A percentile compares a stretch with the other conserved stretches of the same genome.
These are phyloP conservation scores for Solanum chiquidenum DNA, from an alignment of 257 asterid genomes.

Conservation along the genomic window DNA sequence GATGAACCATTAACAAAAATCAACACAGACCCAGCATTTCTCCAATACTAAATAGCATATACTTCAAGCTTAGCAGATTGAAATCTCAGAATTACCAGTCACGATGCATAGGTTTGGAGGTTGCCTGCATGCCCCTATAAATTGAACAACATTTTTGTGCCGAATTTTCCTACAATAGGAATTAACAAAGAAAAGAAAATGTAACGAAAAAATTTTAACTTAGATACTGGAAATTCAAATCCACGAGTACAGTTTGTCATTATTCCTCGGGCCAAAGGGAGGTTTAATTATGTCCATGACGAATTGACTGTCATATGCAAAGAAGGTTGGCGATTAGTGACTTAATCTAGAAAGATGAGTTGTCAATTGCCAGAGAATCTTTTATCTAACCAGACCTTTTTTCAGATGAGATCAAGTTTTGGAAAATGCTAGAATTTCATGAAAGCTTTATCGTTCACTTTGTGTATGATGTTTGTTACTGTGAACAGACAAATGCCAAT, in stretches of 20 bases:
- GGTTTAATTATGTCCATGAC: background rate
- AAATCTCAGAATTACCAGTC: background rate
- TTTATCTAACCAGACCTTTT: background rate
- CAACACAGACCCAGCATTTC: background rate
- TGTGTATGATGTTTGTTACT: background rate
- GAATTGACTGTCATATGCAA: background rate
- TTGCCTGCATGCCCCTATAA: background rate
- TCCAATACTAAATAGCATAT: background rate
- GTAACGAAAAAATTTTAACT: background rate
- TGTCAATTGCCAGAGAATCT: background rate
- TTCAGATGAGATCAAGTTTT: background rate
- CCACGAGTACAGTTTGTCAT: background rate
- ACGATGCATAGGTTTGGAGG: background rate
- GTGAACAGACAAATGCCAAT: background rate
- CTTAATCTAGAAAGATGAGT: background rate
- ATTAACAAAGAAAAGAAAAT: background rate
- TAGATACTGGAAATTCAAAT: background rate
- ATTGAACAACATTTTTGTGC: background rate
- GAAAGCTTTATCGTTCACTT: background rate
- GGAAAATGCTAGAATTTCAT: background rate
- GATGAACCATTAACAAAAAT: background rate
- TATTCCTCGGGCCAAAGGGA: background rate
- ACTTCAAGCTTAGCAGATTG: background rate
- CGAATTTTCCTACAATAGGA: conserved; percentile 2
- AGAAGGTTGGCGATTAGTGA: background rate